Conservation (phyloP, 75 land plant species). For the Gnetum montanum region DNA sequence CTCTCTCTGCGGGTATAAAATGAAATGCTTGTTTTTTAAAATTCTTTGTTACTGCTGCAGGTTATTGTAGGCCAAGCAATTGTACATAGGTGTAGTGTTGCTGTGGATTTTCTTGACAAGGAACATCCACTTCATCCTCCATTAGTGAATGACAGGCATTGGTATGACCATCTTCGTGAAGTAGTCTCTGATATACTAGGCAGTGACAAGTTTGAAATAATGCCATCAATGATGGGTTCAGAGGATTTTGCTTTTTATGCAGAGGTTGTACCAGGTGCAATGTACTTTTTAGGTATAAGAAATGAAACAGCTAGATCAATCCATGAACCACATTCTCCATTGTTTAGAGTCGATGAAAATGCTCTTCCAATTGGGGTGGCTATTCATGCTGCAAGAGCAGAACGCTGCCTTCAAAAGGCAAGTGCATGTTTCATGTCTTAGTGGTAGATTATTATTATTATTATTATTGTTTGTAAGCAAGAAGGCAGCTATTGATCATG, state of each 20-base stretch:
- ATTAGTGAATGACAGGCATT: slow-evolving; percentile 43
- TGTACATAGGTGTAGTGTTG: slow-evolving; percentile 67
- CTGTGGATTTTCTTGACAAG: slow-evolving; percentile 67
- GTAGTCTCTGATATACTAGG: slow-evolving; percentile 51
- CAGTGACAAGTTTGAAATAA: slow-evolving; percentile 26
- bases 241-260: slow-evolving; percentile 94
- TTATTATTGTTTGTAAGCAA: too few relatives aligned
- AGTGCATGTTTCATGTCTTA: too few relatives aligned
- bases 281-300: slow-evolving; percentile 53
- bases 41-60: slow-evolving; percentile 32
- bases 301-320: slow-evolving; percentile 57
- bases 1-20: too few relatives aligned
- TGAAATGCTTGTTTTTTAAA: too few relatives aligned
- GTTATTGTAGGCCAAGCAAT: slow-evolving; percentile 60
- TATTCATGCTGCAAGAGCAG: slow-evolving; percentile 76
- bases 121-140: slow-evolving; percentile 52
- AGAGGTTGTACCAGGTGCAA: slow-evolving; percentile 56
- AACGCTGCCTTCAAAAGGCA: slow-evolving; percentile 40
- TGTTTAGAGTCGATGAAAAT: slow-evolving; percentile 71
- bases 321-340: slow-evolving; percentile 59
- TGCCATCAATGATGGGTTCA: slow-evolving; percentile 66
- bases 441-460: too few relatives aligned
- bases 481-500: too few relatives aligned
- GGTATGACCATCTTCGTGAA: slow-evolving; percentile 48
- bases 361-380: slow-evolving; percentile 72